Evolutionary conservation across 2,329 filamentous ascomycete genomes (phyloP).

Genomic region (Fragosphaeria purpurea): DNA sequence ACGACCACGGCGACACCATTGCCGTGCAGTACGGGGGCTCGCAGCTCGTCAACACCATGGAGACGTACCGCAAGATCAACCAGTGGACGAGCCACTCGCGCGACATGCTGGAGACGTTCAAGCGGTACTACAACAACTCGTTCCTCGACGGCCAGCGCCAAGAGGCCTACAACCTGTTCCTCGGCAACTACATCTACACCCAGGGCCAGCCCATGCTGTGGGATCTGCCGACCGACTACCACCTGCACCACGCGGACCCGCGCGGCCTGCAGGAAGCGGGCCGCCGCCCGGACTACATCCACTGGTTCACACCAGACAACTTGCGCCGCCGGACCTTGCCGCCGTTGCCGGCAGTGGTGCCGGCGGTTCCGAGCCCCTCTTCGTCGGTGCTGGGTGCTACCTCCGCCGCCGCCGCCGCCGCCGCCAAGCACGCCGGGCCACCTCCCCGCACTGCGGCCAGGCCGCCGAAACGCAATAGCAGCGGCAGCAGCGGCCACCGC

Average conservation of each 20-base stretch:
- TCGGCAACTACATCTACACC: constrained; percentile 87
- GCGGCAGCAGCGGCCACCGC: neutral
- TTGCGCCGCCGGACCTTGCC: constrained; percentile 56
- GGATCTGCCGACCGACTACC: constrained; percentile 92
- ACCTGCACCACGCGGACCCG: constrained; percentile 84
- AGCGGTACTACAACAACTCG: constrained; percentile 94
- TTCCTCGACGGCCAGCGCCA: constrained; percentile 97
- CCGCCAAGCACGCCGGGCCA: neutral
- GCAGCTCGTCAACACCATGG: constrained; percentile 97
- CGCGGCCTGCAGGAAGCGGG: constrained; percentile 49
- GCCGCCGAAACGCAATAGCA: neutral
- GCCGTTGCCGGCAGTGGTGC: constrained; percentile 20
- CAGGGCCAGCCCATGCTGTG: constrained; percentile 91
- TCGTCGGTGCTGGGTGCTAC: neutral
- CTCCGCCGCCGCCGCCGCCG: no score
- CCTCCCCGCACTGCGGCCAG: neutral
- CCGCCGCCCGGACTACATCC: constrained; percentile 57
- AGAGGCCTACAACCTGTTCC: constrained; percentile 93
- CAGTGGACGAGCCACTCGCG: constrained; percentile 96
- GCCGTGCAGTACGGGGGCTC: constrained; percentile 96
- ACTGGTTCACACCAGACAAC: constrained; percentile 73
- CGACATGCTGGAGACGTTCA: constrained; percentile 99
- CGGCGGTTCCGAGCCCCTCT: constrained; percentile 38
- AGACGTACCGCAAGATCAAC: constrained; percentile 97
- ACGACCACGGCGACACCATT: constrained; percentile 95